These are phyloP conservation scores for Phyllostachys edulis DNA, from an alignment of 176 grass and related monocot genomes.

Conservation along the genomic window DNA sequence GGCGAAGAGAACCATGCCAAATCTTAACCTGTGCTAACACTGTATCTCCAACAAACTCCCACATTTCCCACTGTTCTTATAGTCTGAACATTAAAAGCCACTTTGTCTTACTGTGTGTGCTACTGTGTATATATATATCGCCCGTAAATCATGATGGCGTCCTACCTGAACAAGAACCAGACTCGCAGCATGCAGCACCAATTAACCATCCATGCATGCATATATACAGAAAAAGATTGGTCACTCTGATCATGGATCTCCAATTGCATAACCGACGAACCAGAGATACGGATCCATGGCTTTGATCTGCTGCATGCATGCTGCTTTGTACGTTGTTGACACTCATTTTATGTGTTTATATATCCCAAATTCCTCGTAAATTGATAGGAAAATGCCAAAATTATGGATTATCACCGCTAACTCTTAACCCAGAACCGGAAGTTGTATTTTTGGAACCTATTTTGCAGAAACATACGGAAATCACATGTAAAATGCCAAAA, in stretches of 20 bases:
- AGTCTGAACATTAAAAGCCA: not conserved
- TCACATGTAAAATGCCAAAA: no score
- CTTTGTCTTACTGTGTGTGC: not conserved
- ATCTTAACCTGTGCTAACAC: not conserved
- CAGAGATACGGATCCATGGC: not conserved
- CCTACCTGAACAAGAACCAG: not conserved
- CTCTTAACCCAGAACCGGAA: no score
- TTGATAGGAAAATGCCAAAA: no score
- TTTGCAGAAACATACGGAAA: no score
- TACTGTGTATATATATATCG: not conserved
- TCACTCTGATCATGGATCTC: not conserved
- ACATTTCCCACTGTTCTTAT: not conserved
- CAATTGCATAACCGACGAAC: not conserved
- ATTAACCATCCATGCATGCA: not conserved
- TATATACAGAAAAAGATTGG: not conserved
- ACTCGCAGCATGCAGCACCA: not conserved
- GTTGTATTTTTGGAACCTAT: no score
- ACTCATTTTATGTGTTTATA: no score
- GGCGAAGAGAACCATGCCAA: not conserved
- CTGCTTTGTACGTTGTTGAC: not conserved
- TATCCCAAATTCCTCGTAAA: no score
- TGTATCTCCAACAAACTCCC: not conserved
- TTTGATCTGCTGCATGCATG: not conserved
- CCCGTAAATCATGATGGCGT: not conserved
- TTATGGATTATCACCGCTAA: no score